phyloP scores from a whole-genome alignment of 2,329 filamentous ascomycete species.

The Monosporascus sp. region DNA sequence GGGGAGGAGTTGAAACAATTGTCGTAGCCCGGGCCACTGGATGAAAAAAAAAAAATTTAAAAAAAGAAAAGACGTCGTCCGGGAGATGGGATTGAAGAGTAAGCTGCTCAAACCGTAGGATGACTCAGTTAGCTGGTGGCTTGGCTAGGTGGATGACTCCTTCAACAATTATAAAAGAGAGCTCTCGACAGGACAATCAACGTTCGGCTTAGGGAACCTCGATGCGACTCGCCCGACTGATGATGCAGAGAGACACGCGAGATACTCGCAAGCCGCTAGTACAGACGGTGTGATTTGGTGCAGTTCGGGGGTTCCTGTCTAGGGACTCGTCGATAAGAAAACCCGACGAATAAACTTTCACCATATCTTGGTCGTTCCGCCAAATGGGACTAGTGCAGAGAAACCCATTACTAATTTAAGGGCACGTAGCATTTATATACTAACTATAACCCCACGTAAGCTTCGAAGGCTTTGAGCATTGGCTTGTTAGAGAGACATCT shows the following conservation, averaged over 20 bases:
- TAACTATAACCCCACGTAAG: no score
- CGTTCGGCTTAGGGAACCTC: not conserved
- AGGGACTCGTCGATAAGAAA: not conserved
- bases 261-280: no score
- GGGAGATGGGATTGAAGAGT: not conserved
- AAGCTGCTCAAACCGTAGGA: not conserved
- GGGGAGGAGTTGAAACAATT: not conserved
- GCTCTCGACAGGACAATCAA: not conserved
- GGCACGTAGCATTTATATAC: no score
- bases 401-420: no score
- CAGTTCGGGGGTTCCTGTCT: not conserved
- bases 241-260: not conserved
- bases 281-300: no score
- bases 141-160: not conserved
- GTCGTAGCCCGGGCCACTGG: not conserved
- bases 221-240: not conserved
- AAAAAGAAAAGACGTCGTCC: not conserved
- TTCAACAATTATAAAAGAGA: no score
- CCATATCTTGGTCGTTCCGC: not conserved
- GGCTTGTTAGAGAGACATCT: no score
- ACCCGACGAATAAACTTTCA: not conserved
- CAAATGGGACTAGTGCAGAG: not conserved
- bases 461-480: no score
- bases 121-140: not conserved
- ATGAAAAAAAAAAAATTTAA: not conserved